phyloP scores from a whole-genome alignment of 306 rosid species.

The Prunus padus region DNA sequence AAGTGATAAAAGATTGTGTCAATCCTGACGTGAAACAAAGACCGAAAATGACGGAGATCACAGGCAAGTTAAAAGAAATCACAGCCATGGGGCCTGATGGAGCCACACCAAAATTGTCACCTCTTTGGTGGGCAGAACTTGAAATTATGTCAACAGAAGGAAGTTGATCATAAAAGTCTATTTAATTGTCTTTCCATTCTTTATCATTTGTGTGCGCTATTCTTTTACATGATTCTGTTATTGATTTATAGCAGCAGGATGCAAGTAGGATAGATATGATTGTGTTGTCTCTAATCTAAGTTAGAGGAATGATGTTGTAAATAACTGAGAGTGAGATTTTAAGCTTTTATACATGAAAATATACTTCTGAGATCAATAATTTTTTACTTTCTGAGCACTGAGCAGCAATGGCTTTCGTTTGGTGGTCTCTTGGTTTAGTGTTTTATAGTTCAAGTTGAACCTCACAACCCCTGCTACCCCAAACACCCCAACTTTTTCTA shows the following conservation, averaged over 20 bases:
- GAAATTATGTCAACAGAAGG: conserved; percentile 69
- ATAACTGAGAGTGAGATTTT: conserved; percentile 15
- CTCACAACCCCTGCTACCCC: no score
- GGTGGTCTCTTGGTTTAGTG: background rate
- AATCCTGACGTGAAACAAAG: conserved; percentile 50
- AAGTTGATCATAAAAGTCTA: conserved; percentile 34
- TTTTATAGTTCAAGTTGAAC: background rate
- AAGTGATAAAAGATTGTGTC: conserved; percentile 57
- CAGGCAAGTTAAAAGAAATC: conserved; percentile 55
- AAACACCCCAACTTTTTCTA: no score
- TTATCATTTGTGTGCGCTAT: background rate
- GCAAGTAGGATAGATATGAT: conserved; percentile 15
- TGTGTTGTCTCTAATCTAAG: conserved; percentile 14
- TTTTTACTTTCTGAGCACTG: background rate
- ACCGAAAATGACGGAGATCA: conserved; percentile 57
- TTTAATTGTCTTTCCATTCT: conserved; percentile 8
- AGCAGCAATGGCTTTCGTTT: background rate
- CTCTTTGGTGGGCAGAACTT: conserved; percentile 97
- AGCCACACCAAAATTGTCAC: conserved; percentile 76
- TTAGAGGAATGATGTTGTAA: conserved; percentile 19
- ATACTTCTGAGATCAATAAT: conserved; percentile 5
- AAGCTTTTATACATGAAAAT: background rate
- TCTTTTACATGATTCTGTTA: conserved; percentile 28
- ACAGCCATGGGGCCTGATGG: conserved; percentile 73
- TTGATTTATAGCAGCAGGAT: conserved; percentile 25